A percentile compares a stretch with the other conserved stretches of the same genome.
Conservation (phyloP, 257 asterid species). For the Eucommia ulmoides region DNA sequence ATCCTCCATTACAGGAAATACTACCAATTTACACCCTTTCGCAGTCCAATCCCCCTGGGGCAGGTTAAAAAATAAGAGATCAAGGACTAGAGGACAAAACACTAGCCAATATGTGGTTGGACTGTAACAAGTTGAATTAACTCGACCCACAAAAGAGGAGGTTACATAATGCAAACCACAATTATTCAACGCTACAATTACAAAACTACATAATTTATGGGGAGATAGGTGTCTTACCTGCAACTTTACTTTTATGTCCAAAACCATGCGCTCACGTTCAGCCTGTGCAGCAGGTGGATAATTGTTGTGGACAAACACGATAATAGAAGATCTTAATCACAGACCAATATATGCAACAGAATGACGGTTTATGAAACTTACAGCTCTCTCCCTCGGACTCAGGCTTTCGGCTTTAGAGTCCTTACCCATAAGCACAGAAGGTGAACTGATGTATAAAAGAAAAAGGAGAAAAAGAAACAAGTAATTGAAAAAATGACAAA, state of each 20-base stretch:
- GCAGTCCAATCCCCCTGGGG: no score
- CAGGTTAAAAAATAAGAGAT: background rate
- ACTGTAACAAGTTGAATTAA: background rate
- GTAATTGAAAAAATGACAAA: background rate
- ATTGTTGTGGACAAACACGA: no score
- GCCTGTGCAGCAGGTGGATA: conserved; percentile 30
- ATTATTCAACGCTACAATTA: background rate
- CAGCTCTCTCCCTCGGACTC: conserved; percentile 92
- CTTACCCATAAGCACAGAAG: conserved; percentile 41
- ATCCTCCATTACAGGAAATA: no score
- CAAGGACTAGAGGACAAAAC: background rate
- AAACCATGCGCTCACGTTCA: conserved; percentile 96
- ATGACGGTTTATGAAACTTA: conserved; percentile 31
- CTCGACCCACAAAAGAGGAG: background rate
- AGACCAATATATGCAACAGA: conserved; percentile 9
- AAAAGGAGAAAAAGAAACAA: conserved; percentile 1
- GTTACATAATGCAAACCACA: background rate
- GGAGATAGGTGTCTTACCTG: conserved; percentile 43
- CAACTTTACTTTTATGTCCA: conserved; percentile 90
- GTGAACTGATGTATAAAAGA: conserved; percentile 35
- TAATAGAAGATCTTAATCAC: background rate
- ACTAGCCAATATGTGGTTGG: background rate
- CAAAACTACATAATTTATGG: conserved; percentile 8
- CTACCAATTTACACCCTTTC: no score
- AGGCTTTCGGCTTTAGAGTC: conserved; percentile 67